These are phyloP conservation scores for Dalechampia spathulata DNA, from an alignment of 441 rosid genomes.

Conservation along the genomic window DNA sequence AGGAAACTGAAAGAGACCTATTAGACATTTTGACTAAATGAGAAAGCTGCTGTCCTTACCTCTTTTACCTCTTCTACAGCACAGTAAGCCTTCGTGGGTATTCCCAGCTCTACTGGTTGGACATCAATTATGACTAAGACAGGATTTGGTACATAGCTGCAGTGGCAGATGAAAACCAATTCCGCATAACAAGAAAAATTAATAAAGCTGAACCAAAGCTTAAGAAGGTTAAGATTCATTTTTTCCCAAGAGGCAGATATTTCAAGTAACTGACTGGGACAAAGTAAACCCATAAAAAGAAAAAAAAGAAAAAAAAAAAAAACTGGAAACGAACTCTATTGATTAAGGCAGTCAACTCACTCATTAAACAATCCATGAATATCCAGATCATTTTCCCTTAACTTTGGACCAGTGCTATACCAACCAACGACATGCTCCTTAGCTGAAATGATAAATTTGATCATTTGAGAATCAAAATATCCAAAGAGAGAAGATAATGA, in stretches of 20 bases:
- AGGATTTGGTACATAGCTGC: constrained; percentile 80
- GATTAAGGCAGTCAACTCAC: constrained; percentile 23
- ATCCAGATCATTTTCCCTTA: constrained; percentile 74
- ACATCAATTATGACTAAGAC: constrained; percentile 83
- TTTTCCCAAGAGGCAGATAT: background rate
- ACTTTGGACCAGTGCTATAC: constrained; percentile 87
- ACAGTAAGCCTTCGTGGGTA: constrained; percentile 78
- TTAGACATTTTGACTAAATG: background rate
- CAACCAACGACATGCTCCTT: constrained; percentile 96
- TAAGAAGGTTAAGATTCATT: background rate
- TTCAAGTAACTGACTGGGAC: too few species aligned
- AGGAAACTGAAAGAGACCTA: background rate
- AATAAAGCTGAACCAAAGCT: background rate
- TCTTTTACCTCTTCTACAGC: constrained; percentile 90
- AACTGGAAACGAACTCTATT: background rate
- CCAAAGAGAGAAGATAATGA: background rate
- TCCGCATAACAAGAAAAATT: too few species aligned
- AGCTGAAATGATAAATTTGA: constrained; percentile 32
- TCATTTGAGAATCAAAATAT: constrained; percentile 5
- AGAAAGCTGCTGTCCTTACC: constrained; percentile 26
- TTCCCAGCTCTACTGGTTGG: constrained; percentile 73
- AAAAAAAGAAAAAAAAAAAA: background rate
- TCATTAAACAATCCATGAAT: constrained; percentile 54
- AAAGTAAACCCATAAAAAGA: too few species aligned
- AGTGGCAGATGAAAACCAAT: constrained; percentile 12